Percentiles rank a stretch among this genome's conserved stretches.
These are phyloP conservation scores for Gonium pectorale DNA, from an alignment of 139 green algal genomes.

Conservation along the genomic window DNA sequence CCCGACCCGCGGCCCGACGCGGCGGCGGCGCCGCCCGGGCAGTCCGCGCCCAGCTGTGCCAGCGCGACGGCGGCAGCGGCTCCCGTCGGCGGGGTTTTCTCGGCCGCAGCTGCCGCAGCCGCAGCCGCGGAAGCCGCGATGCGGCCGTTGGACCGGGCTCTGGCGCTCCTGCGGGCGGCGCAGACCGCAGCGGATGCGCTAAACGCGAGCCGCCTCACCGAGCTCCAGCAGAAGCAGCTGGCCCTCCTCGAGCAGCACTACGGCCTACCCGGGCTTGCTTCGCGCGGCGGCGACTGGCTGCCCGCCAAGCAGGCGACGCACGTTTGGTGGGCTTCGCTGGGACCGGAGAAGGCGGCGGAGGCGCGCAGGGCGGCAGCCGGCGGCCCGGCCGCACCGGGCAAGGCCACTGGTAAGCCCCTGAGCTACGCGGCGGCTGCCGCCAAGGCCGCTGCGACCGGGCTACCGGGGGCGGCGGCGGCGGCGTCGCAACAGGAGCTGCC, in stretches of 20 bases:
- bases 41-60: not conserved
- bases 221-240: conserved; percentile 4
- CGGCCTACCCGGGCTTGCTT: conserved; percentile 11
- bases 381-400: not conserved
- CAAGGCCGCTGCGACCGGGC: not conserved
- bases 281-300: not conserved
- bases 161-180: not conserved
- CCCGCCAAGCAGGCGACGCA: not conserved
- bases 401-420: not conserved
- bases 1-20: too few species aligned
- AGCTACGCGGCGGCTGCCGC: conserved; percentile 13
- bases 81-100: not conserved
- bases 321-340: not conserved
- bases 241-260: conserved; percentile 10
- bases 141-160: not conserved
- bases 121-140: too few species aligned
- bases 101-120: not conserved
- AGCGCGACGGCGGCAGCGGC: too few species aligned
- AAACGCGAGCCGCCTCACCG: not conserved
- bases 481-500: not conserved
- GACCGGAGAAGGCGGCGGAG: not conserved
- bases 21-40: not conserved
- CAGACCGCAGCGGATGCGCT: not conserved
- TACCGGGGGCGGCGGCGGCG: not conserved
- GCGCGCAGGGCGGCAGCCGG: not conserved